phyloP scores from a whole-genome alignment of 106 monocot genomes.

The Posidonia australis region DNA sequence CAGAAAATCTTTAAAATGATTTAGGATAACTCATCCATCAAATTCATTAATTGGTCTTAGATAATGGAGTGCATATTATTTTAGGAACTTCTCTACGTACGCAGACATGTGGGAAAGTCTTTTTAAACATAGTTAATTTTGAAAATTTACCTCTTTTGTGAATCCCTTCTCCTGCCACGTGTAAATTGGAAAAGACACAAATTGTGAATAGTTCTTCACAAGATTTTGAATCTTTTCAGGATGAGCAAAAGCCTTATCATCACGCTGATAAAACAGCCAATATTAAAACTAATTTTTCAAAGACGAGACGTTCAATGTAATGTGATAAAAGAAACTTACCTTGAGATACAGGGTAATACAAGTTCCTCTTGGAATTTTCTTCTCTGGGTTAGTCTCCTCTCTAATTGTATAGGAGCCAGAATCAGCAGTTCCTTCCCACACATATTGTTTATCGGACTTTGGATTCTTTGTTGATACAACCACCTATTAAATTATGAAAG shows the following conservation, averaged over 20 bases:
- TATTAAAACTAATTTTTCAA: background rate
- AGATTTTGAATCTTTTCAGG: constrained; percentile 91
- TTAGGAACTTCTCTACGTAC: no score
- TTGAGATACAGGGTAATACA: constrained; percentile 86
- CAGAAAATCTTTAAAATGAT: background rate
- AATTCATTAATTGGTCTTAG: no score
- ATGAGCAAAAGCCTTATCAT: constrained; percentile 89
- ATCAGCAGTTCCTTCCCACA: constrained; percentile 90
- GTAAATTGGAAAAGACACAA: constrained; percentile 94
- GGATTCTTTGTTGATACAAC: constrained; percentile 92
- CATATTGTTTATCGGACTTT: constrained; percentile 87
- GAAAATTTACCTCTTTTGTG: constrained; percentile 64
- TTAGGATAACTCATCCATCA: background rate
- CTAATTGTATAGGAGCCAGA: constrained; percentile 75
- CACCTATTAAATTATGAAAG: constrained; percentile 29
- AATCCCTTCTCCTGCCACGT: constrained; percentile 97
- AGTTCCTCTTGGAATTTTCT: constrained; percentile 80
- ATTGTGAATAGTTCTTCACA: constrained; percentile 99
- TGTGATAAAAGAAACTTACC: constrained; percentile 32
- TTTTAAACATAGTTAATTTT: no score
- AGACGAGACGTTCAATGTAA: no score
- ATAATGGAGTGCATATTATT: no score
- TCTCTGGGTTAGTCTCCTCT: constrained; percentile 72
- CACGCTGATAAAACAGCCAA: constrained; percentile 36
- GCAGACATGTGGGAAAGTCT: no score